Base-by-base conservation (phyloP, 2,329 filamentous ascomycete species). In the Arthrobotrys iridis region DNA sequence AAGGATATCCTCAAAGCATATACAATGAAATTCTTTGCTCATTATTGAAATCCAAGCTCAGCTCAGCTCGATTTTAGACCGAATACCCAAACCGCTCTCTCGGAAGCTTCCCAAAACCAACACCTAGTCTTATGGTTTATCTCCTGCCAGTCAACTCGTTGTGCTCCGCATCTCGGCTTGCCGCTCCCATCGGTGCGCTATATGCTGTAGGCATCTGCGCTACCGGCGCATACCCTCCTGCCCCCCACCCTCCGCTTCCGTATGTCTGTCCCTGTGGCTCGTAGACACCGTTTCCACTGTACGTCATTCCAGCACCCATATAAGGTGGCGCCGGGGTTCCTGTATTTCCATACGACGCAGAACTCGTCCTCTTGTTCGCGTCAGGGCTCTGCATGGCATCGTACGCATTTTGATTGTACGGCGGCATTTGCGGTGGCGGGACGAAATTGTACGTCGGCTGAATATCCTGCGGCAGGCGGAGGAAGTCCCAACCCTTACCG, bases 231-330 rank as follows among this genome's bases (percentile, higher is more conserved):
- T 75, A 75, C 11, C 62, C 70, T 24, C 70, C 24, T 2, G 35
- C 20, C 4, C 28, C 46, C 70, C 70, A 74, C 15, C 24, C 40
- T 18, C 62, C 46, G 13, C 10, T 22, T 6, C 43, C 11, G 15
- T 74, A 67, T 1, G 63, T 58, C 33, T 75, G 71, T 18, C 62
- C 70, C 45, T 50, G 70, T 18, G 24, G 48, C 18, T 67, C 57
- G 18, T 75, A 75, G 4, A 68, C 55, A 4, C 71, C 71, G 30
- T 52, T 52, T 37, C 71, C 71, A 13, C 71, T 75, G 50, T 75
- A 75, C 41, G 57, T 43, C 57, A 74, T 67, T 10, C 30, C 55
- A 2, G 30, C 18, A 4, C 33, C 63, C 50, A 55, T 55, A 24
- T 75, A 75, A 13, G 71, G 71, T 5, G 71, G 71, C 2, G 63